A percentile compares a stretch with the other conserved stretches of the same genome.
phyloP scores from a whole-genome alignment of 768 basidiomycete genomes.

The Tricholoma hemisulphureum region DNA sequence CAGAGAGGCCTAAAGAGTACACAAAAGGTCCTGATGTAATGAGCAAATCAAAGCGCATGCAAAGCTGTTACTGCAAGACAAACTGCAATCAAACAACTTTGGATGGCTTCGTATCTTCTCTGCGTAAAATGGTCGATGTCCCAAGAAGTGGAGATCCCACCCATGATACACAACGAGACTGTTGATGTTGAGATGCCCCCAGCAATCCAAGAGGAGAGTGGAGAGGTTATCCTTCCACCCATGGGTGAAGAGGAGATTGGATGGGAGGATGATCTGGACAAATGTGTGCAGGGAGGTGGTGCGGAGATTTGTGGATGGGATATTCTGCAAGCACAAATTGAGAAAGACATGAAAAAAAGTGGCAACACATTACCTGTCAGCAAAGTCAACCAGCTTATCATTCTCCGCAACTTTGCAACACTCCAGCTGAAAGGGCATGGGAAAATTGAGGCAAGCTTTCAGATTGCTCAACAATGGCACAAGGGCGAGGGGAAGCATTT shows the following conservation, averaged over 20 bases:
- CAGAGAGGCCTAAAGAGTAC: conserved; percentile 6
- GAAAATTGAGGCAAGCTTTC: background rate
- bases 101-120: background rate
- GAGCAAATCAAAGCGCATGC: conserved; percentile 1
- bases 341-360: background rate
- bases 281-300: background rate
- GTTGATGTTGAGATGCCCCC: background rate
- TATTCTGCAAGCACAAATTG: background rate
- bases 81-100: background rate
- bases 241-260: background rate
- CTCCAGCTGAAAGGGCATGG: background rate
- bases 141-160: background rate
- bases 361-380: background rate
- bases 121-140: no score
- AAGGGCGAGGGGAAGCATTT: background rate
- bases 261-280: background rate
- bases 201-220: background rate
- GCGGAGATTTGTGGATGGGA: background rate
- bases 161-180: background rate
- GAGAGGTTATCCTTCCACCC: background rate
- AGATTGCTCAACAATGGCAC: background rate
- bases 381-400: background rate
- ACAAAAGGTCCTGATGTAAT: no score
- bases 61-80: background rate
- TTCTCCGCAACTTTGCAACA: no score